Evolutionary conservation across 2,329 filamentous ascomycete species (phyloP).

Genomic region (Orbilia quercus): DNA sequence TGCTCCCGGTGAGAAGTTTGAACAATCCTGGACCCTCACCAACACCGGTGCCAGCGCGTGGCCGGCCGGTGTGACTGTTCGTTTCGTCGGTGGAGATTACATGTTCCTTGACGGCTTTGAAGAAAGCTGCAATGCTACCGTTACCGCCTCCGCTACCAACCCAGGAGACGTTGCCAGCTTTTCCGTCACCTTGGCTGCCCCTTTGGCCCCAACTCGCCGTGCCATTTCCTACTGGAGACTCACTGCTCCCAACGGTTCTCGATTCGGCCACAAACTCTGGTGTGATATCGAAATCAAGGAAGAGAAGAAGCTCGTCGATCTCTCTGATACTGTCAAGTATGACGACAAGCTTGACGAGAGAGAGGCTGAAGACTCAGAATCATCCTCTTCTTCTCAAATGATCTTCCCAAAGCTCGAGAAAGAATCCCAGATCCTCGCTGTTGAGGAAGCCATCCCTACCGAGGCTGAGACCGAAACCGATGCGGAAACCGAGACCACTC

Average conservation of each 20-base stretch:
- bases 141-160: conserved; percentile 75
- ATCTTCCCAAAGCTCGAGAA: conserved; percentile 97
- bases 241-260: conserved; percentile 79
- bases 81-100: conserved; percentile 92
- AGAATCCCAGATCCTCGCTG: conserved; percentile 84
- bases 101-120: conserved; percentile 94
- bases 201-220: conserved; percentile 70
- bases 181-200: conserved; percentile 84
- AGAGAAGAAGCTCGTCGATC: conserved; percentile 54
- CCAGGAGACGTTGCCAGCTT: conserved; percentile 82
- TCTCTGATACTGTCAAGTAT: conserved; percentile 53
- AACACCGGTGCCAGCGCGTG: conserved; percentile 83
- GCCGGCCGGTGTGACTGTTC: conserved; percentile 89
- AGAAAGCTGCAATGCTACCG: conserved; percentile 70
- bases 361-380: conserved; percentile 60
- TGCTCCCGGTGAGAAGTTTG: conserved; percentile 77
- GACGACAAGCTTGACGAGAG: conserved; percentile 59
- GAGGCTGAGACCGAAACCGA: conserved; percentile 64
- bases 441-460: conserved; percentile 71
- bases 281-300: conserved; percentile 81
- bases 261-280: conserved; percentile 95
- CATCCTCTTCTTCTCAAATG: conserved; percentile 74
- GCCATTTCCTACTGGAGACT: conserved; percentile 97
- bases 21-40: conserved; percentile 89
- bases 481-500: conserved; percentile 69